Evolutionary conservation across 2,329 filamentous ascomycete species (phyloP).

Genomic region (Phyllosticta paracitricarpa): DNA sequence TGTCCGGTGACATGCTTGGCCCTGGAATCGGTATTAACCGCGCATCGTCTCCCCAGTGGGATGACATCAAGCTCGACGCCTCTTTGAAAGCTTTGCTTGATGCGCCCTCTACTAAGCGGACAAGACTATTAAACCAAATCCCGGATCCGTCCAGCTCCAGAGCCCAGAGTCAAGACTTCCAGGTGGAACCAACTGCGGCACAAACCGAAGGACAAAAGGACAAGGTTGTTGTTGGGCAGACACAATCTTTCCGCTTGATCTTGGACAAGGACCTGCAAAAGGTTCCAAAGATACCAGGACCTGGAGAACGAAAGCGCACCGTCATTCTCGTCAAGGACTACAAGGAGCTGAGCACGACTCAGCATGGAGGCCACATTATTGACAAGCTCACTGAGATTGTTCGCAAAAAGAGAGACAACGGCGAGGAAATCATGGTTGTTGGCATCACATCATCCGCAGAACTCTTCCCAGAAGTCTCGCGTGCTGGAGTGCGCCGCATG

Average conservation of each 20-base stretch:
- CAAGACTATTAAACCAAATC: not conserved
- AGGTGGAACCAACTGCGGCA: not conserved
- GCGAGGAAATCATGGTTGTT: slow-evolving; percentile 63
- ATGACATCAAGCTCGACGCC: slow-evolving; percentile 27
- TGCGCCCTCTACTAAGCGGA: slow-evolving; percentile 21
- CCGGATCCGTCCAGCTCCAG: not conserved
- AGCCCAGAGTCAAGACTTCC: not conserved
- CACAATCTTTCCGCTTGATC: not conserved
- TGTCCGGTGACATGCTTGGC: not conserved
- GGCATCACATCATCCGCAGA: slow-evolving; percentile 61
- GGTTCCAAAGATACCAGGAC: not conserved
- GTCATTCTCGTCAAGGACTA: slow-evolving; percentile 76
- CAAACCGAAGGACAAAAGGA: not conserved
- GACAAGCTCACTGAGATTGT: slow-evolving; percentile 60
- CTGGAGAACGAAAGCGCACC: slow-evolving; percentile 26
- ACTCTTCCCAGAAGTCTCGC: slow-evolving; percentile 32
- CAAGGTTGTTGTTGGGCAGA: not conserved
- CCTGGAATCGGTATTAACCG: not conserved
- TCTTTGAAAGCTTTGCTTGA: slow-evolving; percentile 25
- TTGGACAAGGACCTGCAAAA: not conserved
- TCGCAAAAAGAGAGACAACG: slow-evolving; percentile 60
- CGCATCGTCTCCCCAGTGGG: slow-evolving; percentile 17
- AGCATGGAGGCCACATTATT: slow-evolving; percentile 60
- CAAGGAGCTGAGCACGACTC: slow-evolving; percentile 61
- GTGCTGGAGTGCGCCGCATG: slow-evolving; percentile 35